phyloP scores from a whole-genome alignment of 225 moss, liverwort and hornwort genomes.

The Thuidium tamariscinum region DNA sequence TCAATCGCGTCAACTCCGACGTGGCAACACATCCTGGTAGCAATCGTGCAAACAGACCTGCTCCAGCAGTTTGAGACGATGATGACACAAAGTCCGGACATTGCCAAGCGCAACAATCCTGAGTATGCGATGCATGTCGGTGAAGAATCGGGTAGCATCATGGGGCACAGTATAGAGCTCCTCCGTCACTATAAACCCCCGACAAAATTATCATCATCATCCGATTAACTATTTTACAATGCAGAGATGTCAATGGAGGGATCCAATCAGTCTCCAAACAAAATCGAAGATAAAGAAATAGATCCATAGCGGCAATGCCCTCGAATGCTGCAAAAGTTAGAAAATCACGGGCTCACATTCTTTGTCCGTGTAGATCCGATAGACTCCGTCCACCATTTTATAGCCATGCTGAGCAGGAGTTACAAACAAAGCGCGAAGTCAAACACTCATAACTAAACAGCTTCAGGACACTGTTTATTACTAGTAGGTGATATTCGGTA shows the following conservation, averaged over 20 bases:
- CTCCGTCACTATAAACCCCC: conserved; percentile 16
- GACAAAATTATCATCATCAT: background rate
- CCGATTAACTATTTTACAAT: background rate
- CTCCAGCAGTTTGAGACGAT: conserved; percentile 81
- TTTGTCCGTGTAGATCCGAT: conserved; percentile 60
- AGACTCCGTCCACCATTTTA: conserved; percentile 83
- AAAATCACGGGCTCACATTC: conserved; percentile 26
- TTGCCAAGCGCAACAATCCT: conserved; percentile 59
- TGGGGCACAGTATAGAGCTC: conserved; percentile 54
- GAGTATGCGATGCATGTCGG: conserved; percentile 84
- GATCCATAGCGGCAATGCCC: background rate
- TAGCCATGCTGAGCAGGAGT: conserved; percentile 50
- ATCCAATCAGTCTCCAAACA: background rate
- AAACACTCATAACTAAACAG: background rate
- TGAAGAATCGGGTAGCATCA: conserved; percentile 85
- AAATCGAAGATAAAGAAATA: background rate
- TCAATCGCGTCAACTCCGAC: background rate
- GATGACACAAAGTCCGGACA: conserved; percentile 92
- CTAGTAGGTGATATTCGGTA: background rate
- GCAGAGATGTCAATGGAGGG: background rate
- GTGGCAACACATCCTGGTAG: background rate
- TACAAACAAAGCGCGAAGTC: background rate
- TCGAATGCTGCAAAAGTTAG: background rate
- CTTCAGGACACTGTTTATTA: background rate
- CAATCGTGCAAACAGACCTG: conserved; percentile 38